phyloP scores from a whole-genome alignment of 768 basidiomycete species.

The Tephrocybe sp. region DNA sequence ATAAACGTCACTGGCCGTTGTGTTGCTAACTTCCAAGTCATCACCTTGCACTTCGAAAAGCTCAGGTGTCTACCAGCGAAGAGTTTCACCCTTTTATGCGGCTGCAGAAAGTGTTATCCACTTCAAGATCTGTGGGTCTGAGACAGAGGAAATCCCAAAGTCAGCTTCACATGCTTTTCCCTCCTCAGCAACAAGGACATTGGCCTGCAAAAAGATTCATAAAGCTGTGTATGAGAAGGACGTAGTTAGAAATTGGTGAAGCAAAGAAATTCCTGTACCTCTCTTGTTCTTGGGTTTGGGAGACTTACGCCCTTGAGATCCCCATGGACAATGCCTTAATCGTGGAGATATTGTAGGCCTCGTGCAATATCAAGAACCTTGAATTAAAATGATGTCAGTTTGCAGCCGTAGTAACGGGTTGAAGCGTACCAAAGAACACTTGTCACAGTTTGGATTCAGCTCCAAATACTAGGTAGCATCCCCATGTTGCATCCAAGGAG shows the following conservation, averaged over 20 bases:
- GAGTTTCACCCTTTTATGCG: not conserved
- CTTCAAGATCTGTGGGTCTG: not conserved
- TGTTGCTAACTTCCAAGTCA: not conserved
- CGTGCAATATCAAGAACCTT: not conserved
- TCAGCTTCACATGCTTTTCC: not conserved
- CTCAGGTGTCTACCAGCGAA: not conserved
- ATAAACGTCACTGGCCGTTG: not conserved
- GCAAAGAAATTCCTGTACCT: too few relatives aligned
- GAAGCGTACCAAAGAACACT: too few relatives aligned
- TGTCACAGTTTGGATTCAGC: too few relatives aligned
- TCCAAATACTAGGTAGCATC: too few relatives aligned
- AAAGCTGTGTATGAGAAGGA: too few relatives aligned
- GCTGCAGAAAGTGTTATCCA: not conserved
- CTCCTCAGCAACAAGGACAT: not conserved
- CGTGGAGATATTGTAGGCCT: not conserved
- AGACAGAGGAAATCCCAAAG: not conserved
- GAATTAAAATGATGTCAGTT: not conserved
- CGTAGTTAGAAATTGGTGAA: too few relatives aligned
- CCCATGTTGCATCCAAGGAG: not conserved
- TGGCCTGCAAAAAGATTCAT: not conserved
- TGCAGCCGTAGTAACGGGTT: too few relatives aligned
- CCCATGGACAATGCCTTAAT: not conserved
- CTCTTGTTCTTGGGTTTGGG: too few relatives aligned
- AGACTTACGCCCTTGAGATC: not conserved
- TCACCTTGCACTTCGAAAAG: not conserved